Evolutionary conservation across 495 filamentous ascomycete genomes (phyloP), one percentile per base, ranked within the genome.

Genomic region (Apodospora peruviana): DNA sequence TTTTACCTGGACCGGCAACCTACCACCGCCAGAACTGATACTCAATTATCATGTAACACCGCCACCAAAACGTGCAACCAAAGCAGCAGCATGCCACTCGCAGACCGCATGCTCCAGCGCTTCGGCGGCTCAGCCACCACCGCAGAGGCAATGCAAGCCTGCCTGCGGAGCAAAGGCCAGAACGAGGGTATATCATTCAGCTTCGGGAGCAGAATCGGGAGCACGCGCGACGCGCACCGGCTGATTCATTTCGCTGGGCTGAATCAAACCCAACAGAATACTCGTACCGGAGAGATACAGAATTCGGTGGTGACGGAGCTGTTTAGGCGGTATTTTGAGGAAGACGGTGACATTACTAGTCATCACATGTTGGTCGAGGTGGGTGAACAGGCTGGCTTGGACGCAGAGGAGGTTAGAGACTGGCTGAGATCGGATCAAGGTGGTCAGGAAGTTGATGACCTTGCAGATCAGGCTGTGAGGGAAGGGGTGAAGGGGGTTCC

Each of bases 141-240:
- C 17, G 59, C 71, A 1, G 39, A 58, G 1, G 70, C 73, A 40
- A 81, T 89, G 23, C 71, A 74, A 41, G 56, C 71, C 9, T 78
- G 80, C 0, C 67, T 90, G 11, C 40, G 66, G 0, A 59, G 64
- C 8, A 65, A 78, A 1, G 88, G 86, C 4, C 61, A 74, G 23
- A 57, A 60, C 2, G 77, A 79, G 7, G 87, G 86, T 1, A 88
- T 91, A 43, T 56, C 71, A 37, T 91, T 90, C 67, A 78, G 71
- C 34, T 87, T 81, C 49, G 80, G 78, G 14, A 86, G 86, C 34
- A 80, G 73, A 45, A 83, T 81, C 9, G 87, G 88, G 7, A 81
- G 78, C 29, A 90, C 87, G 14, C 62, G 83, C 39, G 82, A 90
- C 46, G 80, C 79, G 44, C 87, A 90, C 55, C 77, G 86, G n/a